Conservation (phyloP, 2,329 filamentous ascomycete species). For the Corynespora cassiicola region DNA sequence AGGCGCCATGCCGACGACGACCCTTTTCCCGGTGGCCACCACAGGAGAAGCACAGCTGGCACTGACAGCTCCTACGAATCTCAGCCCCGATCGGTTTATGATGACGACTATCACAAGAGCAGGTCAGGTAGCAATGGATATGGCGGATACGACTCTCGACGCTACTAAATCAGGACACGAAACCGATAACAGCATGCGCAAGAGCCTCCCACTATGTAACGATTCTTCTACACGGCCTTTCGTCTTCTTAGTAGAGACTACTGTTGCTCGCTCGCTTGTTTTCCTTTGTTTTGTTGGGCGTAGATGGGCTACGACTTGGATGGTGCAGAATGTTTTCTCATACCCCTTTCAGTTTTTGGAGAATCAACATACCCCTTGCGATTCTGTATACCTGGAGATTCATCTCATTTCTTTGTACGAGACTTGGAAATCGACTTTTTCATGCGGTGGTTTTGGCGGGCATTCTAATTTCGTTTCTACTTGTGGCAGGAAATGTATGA, state of each 20-base stretch:
- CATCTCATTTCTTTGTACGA: not conserved
- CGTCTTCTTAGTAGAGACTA: constrained; percentile 4
- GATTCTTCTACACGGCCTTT: constrained; percentile 9
- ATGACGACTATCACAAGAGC: constrained; percentile 38
- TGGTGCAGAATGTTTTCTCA: constrained; percentile 3
- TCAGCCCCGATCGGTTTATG: constrained; percentile 36
- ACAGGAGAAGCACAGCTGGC: constrained; percentile 30
- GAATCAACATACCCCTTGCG: constrained; percentile 12
- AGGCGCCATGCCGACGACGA: constrained; percentile 26
- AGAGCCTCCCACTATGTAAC: constrained; percentile 11
- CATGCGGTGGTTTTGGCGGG: not conserved
- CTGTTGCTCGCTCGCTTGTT: not conserved
- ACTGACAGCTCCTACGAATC: constrained; percentile 35
- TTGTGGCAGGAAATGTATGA: no score
- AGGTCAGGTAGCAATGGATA: constrained; percentile 32
- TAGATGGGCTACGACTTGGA: not conserved
- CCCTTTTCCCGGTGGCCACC: constrained; percentile 12
- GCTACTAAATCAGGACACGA: constrained; percentile 25
- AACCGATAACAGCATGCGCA: no score
- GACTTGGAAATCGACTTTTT: no score
- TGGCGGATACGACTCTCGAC: constrained; percentile 32
- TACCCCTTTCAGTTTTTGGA: constrained; percentile 3
- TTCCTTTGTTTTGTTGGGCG: not conserved
- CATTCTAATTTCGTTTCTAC: constrained; percentile 6
- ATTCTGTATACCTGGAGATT: constrained; percentile 8